A percentile compares a stretch with the other conserved stretches of the same genome.
Evolutionary conservation across 129 eudicot species (phyloP).

Genomic region (Deinandra increscens): DNA sequence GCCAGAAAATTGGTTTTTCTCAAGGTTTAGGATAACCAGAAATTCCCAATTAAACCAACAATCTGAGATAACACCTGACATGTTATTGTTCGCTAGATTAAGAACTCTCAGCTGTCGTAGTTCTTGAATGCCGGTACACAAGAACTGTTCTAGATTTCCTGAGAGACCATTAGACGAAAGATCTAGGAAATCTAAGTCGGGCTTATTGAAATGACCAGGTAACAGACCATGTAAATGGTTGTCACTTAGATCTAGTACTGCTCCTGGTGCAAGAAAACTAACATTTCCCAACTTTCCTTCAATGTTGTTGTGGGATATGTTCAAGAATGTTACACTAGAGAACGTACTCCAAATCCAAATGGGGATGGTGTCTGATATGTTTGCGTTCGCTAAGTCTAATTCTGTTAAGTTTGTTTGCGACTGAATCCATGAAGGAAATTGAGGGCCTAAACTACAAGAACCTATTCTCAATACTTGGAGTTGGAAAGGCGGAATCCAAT

Average conservation of each 20-base stretch:
- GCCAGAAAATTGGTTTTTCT: slow-evolving; percentile 26
- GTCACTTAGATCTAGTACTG: slow-evolving; percentile 21
- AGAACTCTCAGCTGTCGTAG: slow-evolving; percentile 11
- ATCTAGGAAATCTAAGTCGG: slow-evolving; percentile 13
- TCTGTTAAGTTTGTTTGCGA: background rate
- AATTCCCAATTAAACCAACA: slow-evolving; percentile 29
- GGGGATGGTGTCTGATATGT: slow-evolving; percentile 13
- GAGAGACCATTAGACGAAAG: slow-evolving; percentile 31
- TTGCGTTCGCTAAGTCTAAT: background rate
- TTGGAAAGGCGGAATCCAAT: slow-evolving; percentile 20
- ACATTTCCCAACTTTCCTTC: slow-evolving; percentile 22
- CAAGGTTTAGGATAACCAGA: slow-evolving; percentile 16
- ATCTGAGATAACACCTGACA: slow-evolving; percentile 40
- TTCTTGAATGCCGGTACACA: slow-evolving; percentile 25
- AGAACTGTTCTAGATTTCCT: slow-evolving; percentile 11
- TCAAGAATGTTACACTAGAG: background rate
- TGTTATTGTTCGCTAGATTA: slow-evolving; percentile 31
- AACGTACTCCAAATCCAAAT: slow-evolving; percentile 11
- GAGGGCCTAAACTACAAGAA: slow-evolving; percentile 18
- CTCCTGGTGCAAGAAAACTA: slow-evolving; percentile 10
- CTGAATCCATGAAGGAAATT: slow-evolving; percentile 12
- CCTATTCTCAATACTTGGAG: background rate
- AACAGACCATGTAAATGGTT: slow-evolving; percentile 14
- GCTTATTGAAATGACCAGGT: slow-evolving; percentile 14
- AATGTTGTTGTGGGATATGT: slow-evolving; percentile 15